A percentile compares a stretch with the other conserved stretches of the same genome.
These are phyloP conservation scores for Conoideocrella luteorostrata DNA, from an alignment of 2,329 filamentous ascomycete genomes.

Conservation along the genomic window DNA sequence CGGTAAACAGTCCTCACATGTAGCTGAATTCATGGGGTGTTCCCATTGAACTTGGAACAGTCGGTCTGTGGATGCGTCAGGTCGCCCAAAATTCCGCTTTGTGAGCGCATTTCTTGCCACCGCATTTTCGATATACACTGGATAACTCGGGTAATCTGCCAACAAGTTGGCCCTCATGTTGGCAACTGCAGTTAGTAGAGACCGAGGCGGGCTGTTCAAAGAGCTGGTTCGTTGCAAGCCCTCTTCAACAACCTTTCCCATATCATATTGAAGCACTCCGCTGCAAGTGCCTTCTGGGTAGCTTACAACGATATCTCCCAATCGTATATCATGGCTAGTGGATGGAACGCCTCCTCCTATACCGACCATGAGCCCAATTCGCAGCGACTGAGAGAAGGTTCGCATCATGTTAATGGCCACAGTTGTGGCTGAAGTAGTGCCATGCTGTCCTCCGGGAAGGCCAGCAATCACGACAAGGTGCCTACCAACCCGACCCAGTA, in stretches of 20 bases:
- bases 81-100: neutral
- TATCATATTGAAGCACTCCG: neutral
- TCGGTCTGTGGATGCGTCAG: neutral
- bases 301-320: neutral
- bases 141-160: neutral
- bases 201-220: constrained; percentile 1
- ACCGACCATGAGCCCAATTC: neutral
- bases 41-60: neutral
- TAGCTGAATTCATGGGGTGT: neutral
- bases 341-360: neutral
- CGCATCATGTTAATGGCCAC: constrained; percentile 1
- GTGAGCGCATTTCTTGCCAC: neutral
- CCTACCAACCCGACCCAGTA: neutral
- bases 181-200: neutral
- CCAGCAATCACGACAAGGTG: neutral
- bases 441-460: neutral
- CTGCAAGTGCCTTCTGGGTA: neutral
- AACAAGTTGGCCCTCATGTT: neutral
- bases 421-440: constrained; percentile 1
- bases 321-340: neutral
- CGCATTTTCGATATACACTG: neutral
- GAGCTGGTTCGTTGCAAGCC: neutral
- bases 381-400: neutral
- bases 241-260: constrained; percentile 1
- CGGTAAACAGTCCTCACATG: neutral